Evolutionary conservation across 371 early-diverging fungal genomes (phyloP), one percentile per base, ranked within the genome.

Genomic region (Lichtheimia ramosa): DNA sequence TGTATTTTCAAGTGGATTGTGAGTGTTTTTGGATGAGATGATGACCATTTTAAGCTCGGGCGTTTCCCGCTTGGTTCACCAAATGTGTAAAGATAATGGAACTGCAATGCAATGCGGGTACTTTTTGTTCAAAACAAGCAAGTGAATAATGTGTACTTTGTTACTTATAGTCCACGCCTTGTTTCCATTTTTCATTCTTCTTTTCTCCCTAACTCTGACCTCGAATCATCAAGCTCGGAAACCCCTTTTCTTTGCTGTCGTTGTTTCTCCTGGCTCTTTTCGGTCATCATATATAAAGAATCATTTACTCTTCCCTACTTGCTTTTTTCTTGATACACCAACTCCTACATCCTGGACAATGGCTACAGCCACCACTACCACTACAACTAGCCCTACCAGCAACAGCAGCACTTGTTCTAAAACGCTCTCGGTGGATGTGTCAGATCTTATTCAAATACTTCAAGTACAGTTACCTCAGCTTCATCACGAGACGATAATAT

Each of bases 381-480:
- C 54, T 28, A 40, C 54, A 3, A 56, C 12, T 16, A 49, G 27
- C 51, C 40, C 20, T 10, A 51, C 0, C 61, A 46, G 14, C 61
- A 27, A 27, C 54, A 28, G 1, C 54, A 14, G 21, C 7, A 46
- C n/a, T 21, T 21, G 46, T 18, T 21, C 46, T 16, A 21, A 21
- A 6, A 55, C 50, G 13, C 28, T 48, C 23, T 28, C 49, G 2
- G 24, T 61, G 39, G 65, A 65, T 41, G 54, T 61, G 5, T 21
- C 52, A 5, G 65, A 65, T 16, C 25, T 65, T 24, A 24, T 65
- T 48, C 65, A 55, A 48, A 39, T 61, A 34, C 34, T 65, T 28
- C 59, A 65, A 51, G 58, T 58, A 25, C 57, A 61, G 27, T 7
- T 65, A 48, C 65, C 65, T 23, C 65, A 65, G 15, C 48, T 65